Conservation (phyloP, 2,329 filamentous ascomycete species). For the Sclerotiophoma versabilis region DNA sequence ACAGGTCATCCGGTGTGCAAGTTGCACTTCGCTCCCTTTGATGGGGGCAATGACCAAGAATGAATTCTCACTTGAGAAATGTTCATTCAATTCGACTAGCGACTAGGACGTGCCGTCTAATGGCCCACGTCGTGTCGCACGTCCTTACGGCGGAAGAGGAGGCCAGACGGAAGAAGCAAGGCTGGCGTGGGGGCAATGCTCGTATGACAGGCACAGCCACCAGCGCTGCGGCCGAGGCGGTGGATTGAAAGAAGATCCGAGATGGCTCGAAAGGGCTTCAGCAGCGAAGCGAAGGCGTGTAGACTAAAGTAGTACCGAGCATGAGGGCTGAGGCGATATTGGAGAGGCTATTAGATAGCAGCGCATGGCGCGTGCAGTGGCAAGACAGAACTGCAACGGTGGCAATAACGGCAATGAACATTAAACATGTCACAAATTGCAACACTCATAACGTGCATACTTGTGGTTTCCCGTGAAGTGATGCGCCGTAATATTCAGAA, state of each 20-base stretch:
- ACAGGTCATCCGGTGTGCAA: neutral
- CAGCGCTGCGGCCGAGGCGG: slow-evolving; percentile 17
- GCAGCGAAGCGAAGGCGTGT: neutral
- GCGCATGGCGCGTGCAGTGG: neutral
- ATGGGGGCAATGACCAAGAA: neutral
- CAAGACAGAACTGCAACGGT: neutral
- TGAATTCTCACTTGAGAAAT: neutral
- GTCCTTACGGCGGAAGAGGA: neutral
- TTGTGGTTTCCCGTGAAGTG: neutral
- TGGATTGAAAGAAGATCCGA: neutral
- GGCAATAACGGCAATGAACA: neutral
- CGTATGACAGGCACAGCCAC: slow-evolving; percentile 24
- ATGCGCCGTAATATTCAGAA: too few relatives aligned
- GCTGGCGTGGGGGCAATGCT: slow-evolving; percentile 20
- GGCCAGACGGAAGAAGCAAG: slow-evolving; percentile 21
- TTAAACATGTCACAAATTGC: neutral
- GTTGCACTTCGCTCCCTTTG: neutral
- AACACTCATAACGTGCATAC: neutral
- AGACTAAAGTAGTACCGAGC: neutral
- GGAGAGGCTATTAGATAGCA: neutral
- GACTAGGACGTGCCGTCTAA: neutral
- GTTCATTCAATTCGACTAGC: neutral
- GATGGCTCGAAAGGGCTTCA: neutral
- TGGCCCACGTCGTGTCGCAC: slow-evolving; percentile 1
- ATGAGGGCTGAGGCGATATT: neutral